Evolutionary conservation across 208 protist species (phyloP).

Genomic region (Tritrichomonas foetus): DNA sequence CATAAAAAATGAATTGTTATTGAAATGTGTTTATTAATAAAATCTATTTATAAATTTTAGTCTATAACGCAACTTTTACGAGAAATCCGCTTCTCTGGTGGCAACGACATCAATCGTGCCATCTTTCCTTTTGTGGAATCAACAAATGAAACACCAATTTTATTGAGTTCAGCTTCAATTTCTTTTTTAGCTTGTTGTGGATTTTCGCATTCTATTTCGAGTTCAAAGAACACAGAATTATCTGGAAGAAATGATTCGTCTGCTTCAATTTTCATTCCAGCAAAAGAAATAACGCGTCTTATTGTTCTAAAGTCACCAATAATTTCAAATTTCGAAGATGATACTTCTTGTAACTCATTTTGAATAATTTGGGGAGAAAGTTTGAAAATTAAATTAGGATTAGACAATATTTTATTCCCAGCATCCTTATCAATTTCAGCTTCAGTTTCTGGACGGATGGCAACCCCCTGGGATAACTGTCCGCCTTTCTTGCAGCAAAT

Average conservation of each 20-base stretch:
- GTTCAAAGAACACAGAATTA: not conserved
- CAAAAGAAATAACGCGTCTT: not conserved
- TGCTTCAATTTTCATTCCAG: not conserved
- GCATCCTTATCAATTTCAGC: not conserved
- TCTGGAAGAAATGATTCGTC: not conserved
- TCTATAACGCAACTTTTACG: too few relatives aligned
- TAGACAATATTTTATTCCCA: not conserved
- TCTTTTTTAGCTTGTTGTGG: not conserved
- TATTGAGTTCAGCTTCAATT: not conserved
- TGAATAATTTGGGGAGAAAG: not conserved
- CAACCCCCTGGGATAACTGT: not conserved
- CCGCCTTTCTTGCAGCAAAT: not conserved
- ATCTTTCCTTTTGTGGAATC: not conserved
- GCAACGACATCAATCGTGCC: not conserved
- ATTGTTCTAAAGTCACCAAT: not conserved
- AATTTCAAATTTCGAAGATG: not conserved
- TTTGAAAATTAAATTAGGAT: not conserved
- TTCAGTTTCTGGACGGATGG: not conserved
- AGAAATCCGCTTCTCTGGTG: not conserved
- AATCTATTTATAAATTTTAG: too few relatives aligned
- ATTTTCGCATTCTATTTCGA: not conserved
- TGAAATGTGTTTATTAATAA: too few relatives aligned
- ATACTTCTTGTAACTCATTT: not conserved
- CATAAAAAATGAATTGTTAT: too few relatives aligned
- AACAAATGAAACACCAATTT: not conserved